phyloP scores from a whole-genome alignment of 345 rosid genomes.

The Populus ilicifolia region DNA sequence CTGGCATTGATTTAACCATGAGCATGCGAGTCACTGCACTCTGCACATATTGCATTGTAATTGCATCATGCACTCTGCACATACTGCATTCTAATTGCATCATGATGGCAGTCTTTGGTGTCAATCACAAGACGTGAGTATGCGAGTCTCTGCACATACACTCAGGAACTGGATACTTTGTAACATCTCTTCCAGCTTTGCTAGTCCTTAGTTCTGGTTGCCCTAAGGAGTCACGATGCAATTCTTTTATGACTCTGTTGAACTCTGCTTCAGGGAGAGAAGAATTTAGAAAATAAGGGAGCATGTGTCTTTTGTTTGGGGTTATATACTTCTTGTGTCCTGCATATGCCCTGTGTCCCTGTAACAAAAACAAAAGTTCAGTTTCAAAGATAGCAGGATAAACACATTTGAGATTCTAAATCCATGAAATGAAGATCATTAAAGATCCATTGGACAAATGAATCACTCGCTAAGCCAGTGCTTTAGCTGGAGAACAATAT shows the following conservation, averaged over 20 bases:
- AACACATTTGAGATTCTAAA: not conserved
- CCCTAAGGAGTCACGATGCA: constrained; percentile 77
- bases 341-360: constrained; percentile 81
- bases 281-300: constrained; percentile 65
- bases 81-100: not conserved
- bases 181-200: constrained; percentile 76
- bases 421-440: not conserved
- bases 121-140: constrained; percentile 3
- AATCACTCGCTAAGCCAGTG: not conserved
- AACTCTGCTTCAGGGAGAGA: constrained; percentile 70
- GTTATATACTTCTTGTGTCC: constrained; percentile 89
- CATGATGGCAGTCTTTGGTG: not conserved
- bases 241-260: constrained; percentile 52
- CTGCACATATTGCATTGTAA: not conserved
- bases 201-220: constrained; percentile 73
- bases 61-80: not conserved
- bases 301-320: constrained; percentile 93
- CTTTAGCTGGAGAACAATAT: not conserved
- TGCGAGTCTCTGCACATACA: constrained; percentile 66
- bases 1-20: not conserved
- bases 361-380: constrained; percentile 23
- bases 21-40: not conserved
- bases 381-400: constrained; percentile 2
- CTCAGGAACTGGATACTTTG: constrained; percentile 82
- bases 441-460: not conserved